Conservation (phyloP, 805 yeast genomes). For the Metschnikowia bowlesiae region DNA sequence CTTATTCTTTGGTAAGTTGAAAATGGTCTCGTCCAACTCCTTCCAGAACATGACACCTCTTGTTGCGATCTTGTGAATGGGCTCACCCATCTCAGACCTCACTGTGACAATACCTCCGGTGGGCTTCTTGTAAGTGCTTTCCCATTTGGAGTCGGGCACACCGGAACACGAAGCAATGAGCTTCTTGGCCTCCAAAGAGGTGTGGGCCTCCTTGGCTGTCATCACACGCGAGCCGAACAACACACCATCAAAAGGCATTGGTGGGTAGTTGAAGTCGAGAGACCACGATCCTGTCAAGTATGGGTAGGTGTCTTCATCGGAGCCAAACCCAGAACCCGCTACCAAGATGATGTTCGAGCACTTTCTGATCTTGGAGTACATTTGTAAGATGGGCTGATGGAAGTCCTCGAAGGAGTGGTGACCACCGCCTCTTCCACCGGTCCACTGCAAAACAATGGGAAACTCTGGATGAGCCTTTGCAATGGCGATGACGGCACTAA, state of each 20-base stretch:
- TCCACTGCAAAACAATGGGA: constrained; percentile 99
- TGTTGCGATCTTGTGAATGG: constrained; percentile 97
- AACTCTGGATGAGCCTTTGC: constrained; percentile 94
- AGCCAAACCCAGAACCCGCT: constrained; percentile 99
- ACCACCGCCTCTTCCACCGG: constrained; percentile 99
- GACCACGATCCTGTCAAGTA: constrained; percentile 98
- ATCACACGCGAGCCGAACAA: constrained; percentile 94
- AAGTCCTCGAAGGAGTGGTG: constrained; percentile 99
- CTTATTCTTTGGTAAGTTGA: constrained; percentile 85
- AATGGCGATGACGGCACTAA: constrained; percentile 77
- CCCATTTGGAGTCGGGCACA: constrained; percentile 88
- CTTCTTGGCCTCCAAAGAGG: constrained; percentile 89
- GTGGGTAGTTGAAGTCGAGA: constrained; percentile 78
- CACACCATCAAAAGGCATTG: constrained; percentile 99
- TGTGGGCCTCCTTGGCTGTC: constrained; percentile 94
- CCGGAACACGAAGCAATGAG: constrained; percentile 90
- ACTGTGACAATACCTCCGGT: constrained; percentile 97
- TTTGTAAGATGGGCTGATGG: constrained; percentile 95
- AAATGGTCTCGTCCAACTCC: constrained; percentile 91
- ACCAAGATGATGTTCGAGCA: constrained; percentile 82
- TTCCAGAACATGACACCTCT: constrained; percentile 97
- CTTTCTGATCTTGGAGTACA: constrained; percentile 92
- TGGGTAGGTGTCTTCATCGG: constrained; percentile 94
- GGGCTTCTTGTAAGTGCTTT: constrained; percentile 86
- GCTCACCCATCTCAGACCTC: constrained; percentile 99